Percentiles rank a stretch among this genome's conserved stretches.
These are phyloP conservation scores for Zymoseptoria tritici DNA, from an alignment of 2,329 filamentous ascomycete species.

Conservation along the genomic window DNA sequence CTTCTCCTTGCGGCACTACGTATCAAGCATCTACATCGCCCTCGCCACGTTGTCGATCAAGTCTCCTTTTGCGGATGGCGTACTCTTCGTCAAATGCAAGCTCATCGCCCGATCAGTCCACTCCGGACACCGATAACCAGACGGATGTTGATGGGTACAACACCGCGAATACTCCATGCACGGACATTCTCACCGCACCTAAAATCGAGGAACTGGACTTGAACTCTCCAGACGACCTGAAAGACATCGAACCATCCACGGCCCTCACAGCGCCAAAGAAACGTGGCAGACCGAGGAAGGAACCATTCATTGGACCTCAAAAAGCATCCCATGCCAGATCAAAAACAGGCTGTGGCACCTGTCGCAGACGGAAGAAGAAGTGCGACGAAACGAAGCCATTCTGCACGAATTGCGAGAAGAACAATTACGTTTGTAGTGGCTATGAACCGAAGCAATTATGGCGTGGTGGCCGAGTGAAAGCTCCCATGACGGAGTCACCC, in stretches of 20 bases:
- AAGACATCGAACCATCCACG: constrained; percentile 24
- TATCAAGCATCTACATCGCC: constrained; percentile 4
- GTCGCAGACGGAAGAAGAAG: constrained; percentile 55
- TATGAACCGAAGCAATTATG: constrained; percentile 81
- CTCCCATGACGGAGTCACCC: constrained; percentile 20
- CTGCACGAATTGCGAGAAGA: constrained; percentile 83
- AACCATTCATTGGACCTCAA: constrained; percentile 54
- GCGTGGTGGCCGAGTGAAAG: constrained; percentile 61
- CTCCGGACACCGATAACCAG: constrained; percentile 1
- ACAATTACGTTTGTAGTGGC: constrained; percentile 83
- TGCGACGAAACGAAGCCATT: constrained; percentile 45
- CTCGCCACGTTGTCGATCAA: constrained; percentile 4
- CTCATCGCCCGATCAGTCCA: constrained; percentile 12
- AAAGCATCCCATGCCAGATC: constrained; percentile 70
- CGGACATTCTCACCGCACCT: constrained; percentile 31
- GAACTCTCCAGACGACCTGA: constrained; percentile 30
- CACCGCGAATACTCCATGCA: constrained; percentile 21
- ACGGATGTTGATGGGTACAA: constrained; percentile 13
- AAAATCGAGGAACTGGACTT: constrained; percentile 49
- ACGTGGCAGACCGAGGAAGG: constrained; percentile 75
- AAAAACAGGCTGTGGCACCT: constrained; percentile 53
- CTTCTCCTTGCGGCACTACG: constrained; percentile 9
- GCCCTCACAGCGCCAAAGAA: constrained; percentile 35
- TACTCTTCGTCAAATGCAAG: constrained; percentile 5
- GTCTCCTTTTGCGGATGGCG: background rate